Percentiles rank a stretch among this genome's conserved stretches.
Evolutionary conservation across 768 basidiomycete species (phyloP).

Genomic region (Leucogyrophana mollusca): DNA sequence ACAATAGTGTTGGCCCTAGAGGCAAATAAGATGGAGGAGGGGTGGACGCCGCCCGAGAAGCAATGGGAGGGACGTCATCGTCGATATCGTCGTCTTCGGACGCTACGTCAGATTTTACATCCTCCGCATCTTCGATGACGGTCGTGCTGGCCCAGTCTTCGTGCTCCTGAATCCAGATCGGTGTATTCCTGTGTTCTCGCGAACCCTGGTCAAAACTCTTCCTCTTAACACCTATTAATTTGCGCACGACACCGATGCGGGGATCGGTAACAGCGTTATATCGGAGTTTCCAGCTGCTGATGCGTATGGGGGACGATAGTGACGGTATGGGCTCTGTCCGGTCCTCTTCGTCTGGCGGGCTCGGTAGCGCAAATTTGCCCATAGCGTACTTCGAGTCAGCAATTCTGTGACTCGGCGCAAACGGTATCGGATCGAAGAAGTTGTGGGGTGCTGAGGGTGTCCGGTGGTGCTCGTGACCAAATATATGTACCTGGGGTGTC

Average conservation of each 20-base stretch:
- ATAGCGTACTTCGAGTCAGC: slow-evolving; percentile 72
- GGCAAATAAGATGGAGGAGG: slow-evolving; percentile 74
- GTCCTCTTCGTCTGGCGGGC: slow-evolving; percentile 55
- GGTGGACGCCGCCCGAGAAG: slow-evolving; percentile 57
- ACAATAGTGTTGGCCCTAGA: slow-evolving; percentile 63
- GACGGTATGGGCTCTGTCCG: slow-evolving; percentile 25
- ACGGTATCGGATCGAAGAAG: slow-evolving; percentile 74
- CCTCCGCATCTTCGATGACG: slow-evolving; percentile 33
- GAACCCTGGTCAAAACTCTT: slow-evolving; percentile 44
- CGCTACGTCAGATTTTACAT: slow-evolving; percentile 37
- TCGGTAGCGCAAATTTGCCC: slow-evolving; percentile 74
- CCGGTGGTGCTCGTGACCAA: slow-evolving; percentile 23
- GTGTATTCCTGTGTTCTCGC: slow-evolving; percentile 33
- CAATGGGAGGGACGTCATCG: slow-evolving; percentile 22
- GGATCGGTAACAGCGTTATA: slow-evolving; percentile 72
- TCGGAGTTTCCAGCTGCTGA: slow-evolving; percentile 44
- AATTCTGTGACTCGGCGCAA: slow-evolving; percentile 57
- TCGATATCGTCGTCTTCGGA: slow-evolving; percentile 41
- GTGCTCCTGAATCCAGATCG: slow-evolving; percentile 45
- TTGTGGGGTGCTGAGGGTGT: slow-evolving; percentile 18
- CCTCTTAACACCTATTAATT: slow-evolving; percentile 70
- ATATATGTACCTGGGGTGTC: slow-evolving; percentile 53
- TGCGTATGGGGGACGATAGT: slow-evolving; percentile 14
- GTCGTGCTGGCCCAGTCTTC: slow-evolving; percentile 46
- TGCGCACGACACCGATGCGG: slow-evolving; percentile 63